A percentile compares a stretch with the other conserved stretches of the same genome.
Evolutionary conservation across 768 basidiomycete genomes (phyloP).

Genomic region (Imleria badia): DNA sequence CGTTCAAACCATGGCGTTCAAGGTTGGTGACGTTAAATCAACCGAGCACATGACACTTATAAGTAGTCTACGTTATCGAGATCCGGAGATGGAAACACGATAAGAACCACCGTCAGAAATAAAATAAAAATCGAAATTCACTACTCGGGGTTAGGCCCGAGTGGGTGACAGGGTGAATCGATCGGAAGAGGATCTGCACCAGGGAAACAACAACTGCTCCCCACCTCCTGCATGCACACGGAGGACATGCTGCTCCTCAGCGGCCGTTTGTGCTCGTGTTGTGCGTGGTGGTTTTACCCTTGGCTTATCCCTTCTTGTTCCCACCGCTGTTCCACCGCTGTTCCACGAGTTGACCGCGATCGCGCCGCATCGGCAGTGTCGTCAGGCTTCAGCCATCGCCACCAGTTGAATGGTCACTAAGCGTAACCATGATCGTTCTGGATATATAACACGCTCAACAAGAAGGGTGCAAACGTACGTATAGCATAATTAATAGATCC

Average conservation of each 20-base stretch:
- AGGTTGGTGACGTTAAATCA: conserved; percentile 13
- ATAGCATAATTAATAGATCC: conserved; percentile 56
- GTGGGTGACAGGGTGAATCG: conserved; percentile 6
- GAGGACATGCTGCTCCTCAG: conserved; percentile 12
- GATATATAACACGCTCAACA: conserved; percentile 4
- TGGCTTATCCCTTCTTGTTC: conserved; percentile 1
- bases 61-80: conserved; percentile 3
- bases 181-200: conserved; percentile 19
- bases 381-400: conserved; percentile 7
- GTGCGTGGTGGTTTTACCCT: conserved; percentile 17
- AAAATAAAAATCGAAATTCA: conserved; percentile 11
- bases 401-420: conserved; percentile 12
- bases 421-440: conserved; percentile 31
- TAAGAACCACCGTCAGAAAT: conserved; percentile 5
- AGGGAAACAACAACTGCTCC: not conserved
- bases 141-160: not conserved
- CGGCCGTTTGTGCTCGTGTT: conserved; percentile 8
- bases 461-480: conserved; percentile 40
- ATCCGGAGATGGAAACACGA: conserved; percentile 24
- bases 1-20: conserved; percentile 1
- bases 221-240: conserved; percentile 12
- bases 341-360: conserved; percentile 5
- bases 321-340: conserved; percentile 11
- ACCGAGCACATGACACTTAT: conserved; percentile 11
- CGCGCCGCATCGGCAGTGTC: conserved; percentile 4